These are phyloP conservation scores for Saksenaea oblongispora DNA, from an alignment of 371 early-diverging fungal species.

Conservation along the genomic window DNA sequence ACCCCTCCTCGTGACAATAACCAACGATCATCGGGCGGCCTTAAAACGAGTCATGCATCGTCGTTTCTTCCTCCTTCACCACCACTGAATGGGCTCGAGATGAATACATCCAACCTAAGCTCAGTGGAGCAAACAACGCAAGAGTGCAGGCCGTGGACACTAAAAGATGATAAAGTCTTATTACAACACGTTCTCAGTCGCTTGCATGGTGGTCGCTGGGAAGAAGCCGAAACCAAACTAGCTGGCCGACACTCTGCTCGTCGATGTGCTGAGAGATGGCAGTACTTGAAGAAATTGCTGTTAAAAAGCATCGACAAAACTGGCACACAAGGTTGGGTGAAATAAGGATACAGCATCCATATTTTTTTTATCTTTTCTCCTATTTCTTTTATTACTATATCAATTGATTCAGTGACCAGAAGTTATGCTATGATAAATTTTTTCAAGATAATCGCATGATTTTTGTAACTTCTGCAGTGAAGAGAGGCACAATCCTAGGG, in stretches of 20 bases:
- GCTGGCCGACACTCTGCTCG: slow-evolving; percentile 10
- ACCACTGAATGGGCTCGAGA: neutral
- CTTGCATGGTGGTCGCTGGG: slow-evolving; percentile 10
- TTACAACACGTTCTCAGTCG: slow-evolving; percentile 9
- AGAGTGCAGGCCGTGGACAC: slow-evolving; percentile 5
- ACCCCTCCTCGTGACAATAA: slow-evolving; percentile 1
- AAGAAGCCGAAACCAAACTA: slow-evolving; percentile 6
- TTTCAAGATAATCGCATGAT: slow-evolving; percentile 9
- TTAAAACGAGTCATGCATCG: neutral
- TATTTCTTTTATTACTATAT: neutral
- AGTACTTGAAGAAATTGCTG: slow-evolving; percentile 4
- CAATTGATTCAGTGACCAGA: neutral
- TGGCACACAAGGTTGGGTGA: slow-evolving; percentile 3
- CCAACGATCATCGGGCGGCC: neutral
- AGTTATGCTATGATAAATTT: neutral
- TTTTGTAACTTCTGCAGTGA: slow-evolving; percentile 7
- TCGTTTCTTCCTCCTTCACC: neutral
- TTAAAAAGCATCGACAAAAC: slow-evolving; percentile 7
- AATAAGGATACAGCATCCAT: neutral
- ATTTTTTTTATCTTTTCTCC: neutral
- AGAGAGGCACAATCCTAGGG: slow-evolving; percentile 11
- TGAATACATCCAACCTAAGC: neutral
- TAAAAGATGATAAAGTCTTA: slow-evolving; percentile 7
- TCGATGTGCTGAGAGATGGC: slow-evolving; percentile 15
- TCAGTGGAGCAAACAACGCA: slow-evolving; percentile 1